A percentile compares a stretch with the other conserved stretches of the same genome.
Evolutionary conservation across 1,139 yeast genomes (phyloP).

Genomic region (Wickerhamomyces sp.): DNA sequence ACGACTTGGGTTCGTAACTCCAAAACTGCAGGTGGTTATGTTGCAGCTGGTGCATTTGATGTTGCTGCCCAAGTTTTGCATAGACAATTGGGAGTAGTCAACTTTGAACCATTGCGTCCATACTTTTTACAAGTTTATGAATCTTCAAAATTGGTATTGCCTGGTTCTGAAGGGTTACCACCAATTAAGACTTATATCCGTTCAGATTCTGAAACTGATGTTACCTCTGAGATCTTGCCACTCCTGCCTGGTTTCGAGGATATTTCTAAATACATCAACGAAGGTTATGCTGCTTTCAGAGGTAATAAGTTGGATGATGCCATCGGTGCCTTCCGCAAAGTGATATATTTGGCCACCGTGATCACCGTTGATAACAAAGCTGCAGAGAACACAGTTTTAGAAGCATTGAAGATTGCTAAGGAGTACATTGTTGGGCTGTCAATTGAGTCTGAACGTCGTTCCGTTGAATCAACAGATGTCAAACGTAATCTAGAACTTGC

Average conservation of each 20-base stretch:
- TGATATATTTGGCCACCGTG: conserved; percentile 71
- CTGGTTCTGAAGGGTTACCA: conserved; percentile 70
- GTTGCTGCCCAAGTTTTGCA: conserved; percentile 89
- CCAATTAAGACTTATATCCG: conserved; percentile 68
- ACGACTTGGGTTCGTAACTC: conserved; percentile 87
- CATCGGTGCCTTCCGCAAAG: conserved; percentile 68
- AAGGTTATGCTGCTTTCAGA: conserved; percentile 79
- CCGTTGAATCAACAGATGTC: conserved; percentile 61
- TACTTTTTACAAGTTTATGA: conserved; percentile 82
- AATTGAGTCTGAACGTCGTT: conserved; percentile 84
- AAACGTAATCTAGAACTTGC: conserved; percentile 92
- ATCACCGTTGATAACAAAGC: conserved; percentile 67
- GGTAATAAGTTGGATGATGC: conserved; percentile 81
- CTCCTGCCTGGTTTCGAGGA: conserved; percentile 67
- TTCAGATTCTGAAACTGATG: conserved; percentile 56
- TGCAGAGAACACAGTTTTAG: conserved; percentile 72
- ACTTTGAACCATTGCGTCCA: conserved; percentile 81
- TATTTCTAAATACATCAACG: conserved; percentile 60
- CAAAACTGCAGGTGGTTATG: conserved; percentile 85
- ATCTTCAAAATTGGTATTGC: conserved; percentile 68
- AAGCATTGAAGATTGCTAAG: conserved; percentile 68
- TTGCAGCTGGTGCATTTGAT: conserved; percentile 95
- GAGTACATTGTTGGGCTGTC: conserved; percentile 91
- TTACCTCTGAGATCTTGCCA: conserved; percentile 51
- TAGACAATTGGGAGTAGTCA: conserved; percentile 81